Evolutionary conservation across 225 moss, liverwort and hornwort genomes (phyloP), one percentile per base, ranked within the genome.

Genomic region (Rhytidiadelphus loreus): DNA sequence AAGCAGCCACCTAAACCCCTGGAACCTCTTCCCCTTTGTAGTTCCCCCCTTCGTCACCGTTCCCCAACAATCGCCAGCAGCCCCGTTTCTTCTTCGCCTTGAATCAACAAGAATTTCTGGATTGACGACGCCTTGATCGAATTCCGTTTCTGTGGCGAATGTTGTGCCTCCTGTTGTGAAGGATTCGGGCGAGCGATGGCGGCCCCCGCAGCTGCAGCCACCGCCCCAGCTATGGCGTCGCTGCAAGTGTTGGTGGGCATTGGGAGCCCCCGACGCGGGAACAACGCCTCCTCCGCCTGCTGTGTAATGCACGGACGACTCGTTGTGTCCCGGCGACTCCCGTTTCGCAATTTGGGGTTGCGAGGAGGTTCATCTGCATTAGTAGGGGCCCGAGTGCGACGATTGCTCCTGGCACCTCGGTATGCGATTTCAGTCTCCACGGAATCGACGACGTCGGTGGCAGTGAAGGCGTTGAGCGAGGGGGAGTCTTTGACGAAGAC

Each of bases 391-490:
- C 75, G 88, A 70, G 90, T 80, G 69, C 65, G 88, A 52, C 78
- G 92, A 50, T 68, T 89, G 83, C 58, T 92, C 59, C 72, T 91
- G 83, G 78, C 75, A 4, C 88, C 90, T 43, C 81, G 84, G 65
- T 82, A 89, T 26, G 91, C 94, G 41, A 90, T 90, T 50, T 90
- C 94, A 39, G 90, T 92, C 35, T 94, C 93, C 10, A 90, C 92
- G 72, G 94, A 91, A 64, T 72, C 86, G 50, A 77, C 88, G 16
- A 87, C 83, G n/a, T 55, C 94, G 7, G 93, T 94, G 43, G 86
- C 87, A 30, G 91, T 91, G 22, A 93, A 90, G 56, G 90, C 94
- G 14, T 37, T 89, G 66, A 90, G 93, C 52, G 89, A 83, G 20
- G 92, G 81, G 12, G 86, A 91, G 25, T 50, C 87, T 41, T 69